These are phyloP conservation scores for Dactylellina drechsleri DNA, from an alignment of 2,329 filamentous ascomycete genomes.

Conservation along the genomic window DNA sequence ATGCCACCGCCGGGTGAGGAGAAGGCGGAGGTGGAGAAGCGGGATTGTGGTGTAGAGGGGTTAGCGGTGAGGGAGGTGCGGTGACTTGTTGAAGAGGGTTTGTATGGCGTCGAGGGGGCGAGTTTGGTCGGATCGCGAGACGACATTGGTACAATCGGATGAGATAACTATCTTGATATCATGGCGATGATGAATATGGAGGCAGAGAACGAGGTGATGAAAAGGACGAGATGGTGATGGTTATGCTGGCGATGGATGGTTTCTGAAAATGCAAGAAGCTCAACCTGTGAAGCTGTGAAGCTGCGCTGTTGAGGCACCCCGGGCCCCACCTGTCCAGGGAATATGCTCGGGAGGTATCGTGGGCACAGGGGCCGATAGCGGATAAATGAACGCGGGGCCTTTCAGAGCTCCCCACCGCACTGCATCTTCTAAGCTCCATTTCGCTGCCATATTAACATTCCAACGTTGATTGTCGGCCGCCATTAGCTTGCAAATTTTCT, in stretches of 20 bases:
- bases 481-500: constrained; percentile 33
- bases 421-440: too few species aligned
- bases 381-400: constrained; percentile 33
- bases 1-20: constrained; percentile 66
- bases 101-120: constrained; percentile 47
- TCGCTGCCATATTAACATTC: background rate
- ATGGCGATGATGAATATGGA: constrained; percentile 31
- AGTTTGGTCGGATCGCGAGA: constrained; percentile 51
- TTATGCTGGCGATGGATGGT: background rate
- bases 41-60: constrained; percentile 48
- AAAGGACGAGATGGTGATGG: background rate
- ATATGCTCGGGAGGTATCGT: background rate
- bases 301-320: background rate
- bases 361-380: constrained; percentile 48
- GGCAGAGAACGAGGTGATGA: background rate
- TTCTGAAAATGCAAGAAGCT: background rate
- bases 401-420: constrained; percentile 4
- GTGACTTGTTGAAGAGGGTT: constrained; percentile 15
- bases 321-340: background rate
- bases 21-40: constrained; percentile 63
- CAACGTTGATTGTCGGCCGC: background rate
- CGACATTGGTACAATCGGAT: constrained; percentile 32
- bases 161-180: constrained; percentile 33
- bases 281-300: background rate
- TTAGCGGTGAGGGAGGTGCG: constrained; percentile 41